Base-by-base conservation (phyloP, 2,329 filamentous ascomycete species). In the Herpotrichia juniperi region DNA sequence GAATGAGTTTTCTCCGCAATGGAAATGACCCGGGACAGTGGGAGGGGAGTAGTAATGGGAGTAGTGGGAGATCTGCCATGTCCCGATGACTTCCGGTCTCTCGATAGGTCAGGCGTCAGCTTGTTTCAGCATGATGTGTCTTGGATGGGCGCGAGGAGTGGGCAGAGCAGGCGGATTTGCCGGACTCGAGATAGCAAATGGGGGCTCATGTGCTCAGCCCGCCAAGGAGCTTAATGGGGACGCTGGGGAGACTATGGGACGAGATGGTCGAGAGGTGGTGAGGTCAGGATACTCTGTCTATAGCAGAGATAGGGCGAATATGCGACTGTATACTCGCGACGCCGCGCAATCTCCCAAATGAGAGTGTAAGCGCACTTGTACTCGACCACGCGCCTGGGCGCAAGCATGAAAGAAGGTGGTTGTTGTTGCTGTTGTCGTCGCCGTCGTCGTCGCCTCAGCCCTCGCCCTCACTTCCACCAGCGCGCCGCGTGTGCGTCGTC, bases 181-280 rank as follows among this genome's bases (percentile, higher is more conserved):
- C 57, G 65, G 64, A 66, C 57, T 64, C 48, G 57, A 63, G 60
- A 61, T 61, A 64, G 67, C 68, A 67, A 70, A 71, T 68, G 45
- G 59, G 56, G 62, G 56, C 53, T 56, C 67, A 62, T 55, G 63
- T 58, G 64, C 59, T 54, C 58, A 59, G 60, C 58, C 59, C 52
- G 56, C 55, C 58, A 59, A 62, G 61, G 56, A 54, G 58, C 57
- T 35, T 47, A 21, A 28, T 30, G 19, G 17, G 31, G 39, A 42
- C 8, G 16, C 24, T 42, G 24, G 21, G 39, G 21, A 42, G 21
- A 42, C 39, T 8, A 11, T 28, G 8, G 11, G 40, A n/a, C 28
- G 40, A 42, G 14, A 35, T 14, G n/a, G 26, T 9, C 16, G 39
- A 30, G 25, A 8, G 16, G 8, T n/a, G 25, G 10, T n/a, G 19